These are phyloP conservation scores for Ogataea philodendri DNA, from an alignment of 805 yeast species.

Conservation along the genomic window DNA sequence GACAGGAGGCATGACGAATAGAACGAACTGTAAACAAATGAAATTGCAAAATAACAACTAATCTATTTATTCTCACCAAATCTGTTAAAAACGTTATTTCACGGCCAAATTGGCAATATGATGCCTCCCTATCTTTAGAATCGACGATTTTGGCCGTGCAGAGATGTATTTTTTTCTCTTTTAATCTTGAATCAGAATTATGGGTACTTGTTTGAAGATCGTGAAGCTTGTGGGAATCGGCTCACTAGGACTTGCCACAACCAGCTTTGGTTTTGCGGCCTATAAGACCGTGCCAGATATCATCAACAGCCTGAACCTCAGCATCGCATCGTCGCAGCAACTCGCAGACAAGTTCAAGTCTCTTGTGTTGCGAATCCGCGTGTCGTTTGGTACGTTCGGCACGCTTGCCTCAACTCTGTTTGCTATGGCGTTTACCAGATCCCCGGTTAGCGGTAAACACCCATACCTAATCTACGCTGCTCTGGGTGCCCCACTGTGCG, in stretches of 20 bases:
- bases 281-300: constrained; percentile 23
- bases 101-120: too few relatives aligned
- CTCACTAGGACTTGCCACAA: constrained; percentile 64
- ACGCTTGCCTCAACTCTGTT: constrained; percentile 51
- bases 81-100: too few relatives aligned
- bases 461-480: constrained; percentile 71
- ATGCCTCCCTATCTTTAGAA: too few relatives aligned
- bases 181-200: too few relatives aligned
- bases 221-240: constrained; percentile 65
- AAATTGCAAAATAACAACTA: too few relatives aligned
- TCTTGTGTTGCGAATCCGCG: constrained; percentile 24
- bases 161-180: constrained; percentile 1
- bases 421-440: constrained; percentile 51
- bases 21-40: too few relatives aligned
- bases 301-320: constrained; percentile 11
- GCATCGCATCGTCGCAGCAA: constrained; percentile 15
- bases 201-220: constrained; percentile 55
- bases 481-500: constrained; percentile 48
- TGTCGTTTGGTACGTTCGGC: constrained; percentile 38
- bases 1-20: constrained; percentile 4
- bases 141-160: too few relatives aligned
- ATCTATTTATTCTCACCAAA: too few relatives aligned
- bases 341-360: constrained; percentile 17
- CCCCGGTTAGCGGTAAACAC: constrained; percentile 58
- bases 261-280: constrained; percentile 39